Conservation (phyloP, 1,139 yeast species). For the Citeromyces hawaiiensis region DNA sequence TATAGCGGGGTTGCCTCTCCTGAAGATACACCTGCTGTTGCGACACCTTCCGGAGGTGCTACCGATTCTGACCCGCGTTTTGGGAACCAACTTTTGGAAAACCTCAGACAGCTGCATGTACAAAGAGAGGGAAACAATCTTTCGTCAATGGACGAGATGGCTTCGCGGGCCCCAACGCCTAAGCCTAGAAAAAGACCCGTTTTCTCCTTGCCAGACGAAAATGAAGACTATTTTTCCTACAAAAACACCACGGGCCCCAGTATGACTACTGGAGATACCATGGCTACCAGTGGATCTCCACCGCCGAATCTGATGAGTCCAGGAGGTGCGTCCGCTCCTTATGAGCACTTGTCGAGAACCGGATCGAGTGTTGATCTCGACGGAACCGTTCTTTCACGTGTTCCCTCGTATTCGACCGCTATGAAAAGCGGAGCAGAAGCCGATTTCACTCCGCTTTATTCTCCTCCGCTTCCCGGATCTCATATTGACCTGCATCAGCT, state of each 20-base stretch:
- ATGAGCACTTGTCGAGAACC: slow-evolving; percentile 44
- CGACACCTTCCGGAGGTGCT: too few species aligned
- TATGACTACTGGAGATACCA: neutral
- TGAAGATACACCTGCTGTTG: slow-evolving; percentile 31
- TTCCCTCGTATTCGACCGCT: slow-evolving; percentile 80
- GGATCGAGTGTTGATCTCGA: slow-evolving; percentile 32
- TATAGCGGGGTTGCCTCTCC: slow-evolving; percentile 51
- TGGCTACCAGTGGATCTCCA: neutral
- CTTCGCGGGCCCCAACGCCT: neutral
- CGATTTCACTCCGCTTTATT: slow-evolving; percentile 52
- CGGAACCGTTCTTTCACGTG: slow-evolving; percentile 38
- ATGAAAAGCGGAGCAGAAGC: slow-evolving; percentile 31
- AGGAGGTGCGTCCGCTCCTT: slow-evolving; percentile 31
- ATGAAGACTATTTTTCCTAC: slow-evolving; percentile 5
- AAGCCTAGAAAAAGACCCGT: slow-evolving; percentile 15
- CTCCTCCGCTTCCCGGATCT: slow-evolving; percentile 31
- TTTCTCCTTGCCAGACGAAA: slow-evolving; percentile 30
- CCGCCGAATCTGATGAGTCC: slow-evolving; percentile 14
- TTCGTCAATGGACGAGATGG: neutral
- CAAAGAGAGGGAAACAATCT: neutral
- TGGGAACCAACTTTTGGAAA: slow-evolving; percentile 6
- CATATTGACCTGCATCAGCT: slow-evolving; percentile 14
- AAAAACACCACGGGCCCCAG: neutral
- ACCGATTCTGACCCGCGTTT: neutral
- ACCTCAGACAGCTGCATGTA: neutral